Evolutionary conservation across 202 grass and related monocot species (phyloP), one percentile per base, ranked within the genome.

Genomic region (Panicum virgatum): DNA sequence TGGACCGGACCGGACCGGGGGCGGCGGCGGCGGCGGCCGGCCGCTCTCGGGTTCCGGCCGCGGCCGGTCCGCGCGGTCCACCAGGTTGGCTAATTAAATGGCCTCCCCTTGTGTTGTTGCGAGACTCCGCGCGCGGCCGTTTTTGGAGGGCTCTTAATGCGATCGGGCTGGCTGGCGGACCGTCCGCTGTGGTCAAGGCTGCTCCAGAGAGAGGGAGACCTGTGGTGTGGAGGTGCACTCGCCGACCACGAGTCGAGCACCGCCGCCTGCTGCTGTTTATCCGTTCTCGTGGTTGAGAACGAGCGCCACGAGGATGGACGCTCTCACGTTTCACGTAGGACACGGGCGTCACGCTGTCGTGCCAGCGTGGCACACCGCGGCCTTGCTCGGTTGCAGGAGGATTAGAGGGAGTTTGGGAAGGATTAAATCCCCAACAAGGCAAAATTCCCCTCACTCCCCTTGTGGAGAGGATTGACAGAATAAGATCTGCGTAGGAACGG

Each of bases 51-150:
- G n/a, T n/a, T n/a, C n/a, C n/a, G n/a, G n/a, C n/a, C n/a, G n/a
- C n/a, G n/a, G n/a, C n/a, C n/a, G n/a, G n/a, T n/a, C n/a, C n/a
- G n/a, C 0, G 25, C 84, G 76, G 9, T n/a, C 66, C 18, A 84
- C 76, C 81, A 88, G 81, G 43, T 75, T 5, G 36, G 50, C 81
- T 15, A 29, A 88, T 80, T 84, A 3, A 88, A 80, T 81, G 23
- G 82, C 82, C 82, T 84, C 82, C 70, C 32, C 7, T 52, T 7
- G n/a, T 26, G 12, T 40, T 29, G 39, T 40, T 45, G 44, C 75
- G 12, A 46, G 12, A 46, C 44, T 4, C 12, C 75, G 23, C 40
- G 32, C 75, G 23, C 40, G 32, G 12, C 59, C 59, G 20, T 51
- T 58, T 76, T 18, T 9, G 71, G 23, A 81, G 12, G 34, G 16